Base-by-base conservation (phyloP, 2,329 filamentous ascomycete genomes). In the Ambrosiella xylebori region DNA sequence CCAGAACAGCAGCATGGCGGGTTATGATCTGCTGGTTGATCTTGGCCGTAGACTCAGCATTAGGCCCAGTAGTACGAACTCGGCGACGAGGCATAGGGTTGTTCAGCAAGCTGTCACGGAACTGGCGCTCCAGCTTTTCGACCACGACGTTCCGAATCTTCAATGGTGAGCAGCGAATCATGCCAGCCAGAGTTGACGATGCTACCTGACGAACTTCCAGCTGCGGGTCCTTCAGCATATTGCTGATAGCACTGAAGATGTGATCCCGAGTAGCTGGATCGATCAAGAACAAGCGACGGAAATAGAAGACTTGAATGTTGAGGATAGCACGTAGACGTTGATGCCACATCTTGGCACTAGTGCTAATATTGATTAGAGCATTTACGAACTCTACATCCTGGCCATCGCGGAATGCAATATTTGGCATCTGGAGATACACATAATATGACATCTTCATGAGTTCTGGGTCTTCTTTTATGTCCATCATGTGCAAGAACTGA, bases 291-390 rank as follows among this genome's bases (percentile, higher is more conserved):
- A 98, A 79, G 35, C 91, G 86, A 55, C 93, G 85, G 80, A 97
- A 98, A 74, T 96, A 98, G 64, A 98, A 85, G 63, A 97, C 91
- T 66, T 98, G 94, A 76, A 98, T 96, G 71, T 97, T 97, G 71
- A 98, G 90, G 64, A 98, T 80, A 49, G 95, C 88, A 35, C 94
- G 82, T 44, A 98, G 77, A 52, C 93, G 86, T 71, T 98, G 93
- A 70, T 98, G 93, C 93, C 93, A 98, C 58, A 87, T 93, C 2
- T 81, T 73, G 0, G 90, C 87, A 7, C 80, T 85, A 65, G 84
- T 86, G 52, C 93, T 93, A 54, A 98, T 93, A 57, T 84, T 82
- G 64, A 97, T 89, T 49, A 98, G 79, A 0, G 86, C 85, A 17
- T 83, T 80, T 64, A 96, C 89, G 67, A 98, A 95, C 0, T 81